These are phyloP conservation scores for Trametes sanguinea DNA, from an alignment of 768 basidiomycete species.

Conservation along the genomic window DNA sequence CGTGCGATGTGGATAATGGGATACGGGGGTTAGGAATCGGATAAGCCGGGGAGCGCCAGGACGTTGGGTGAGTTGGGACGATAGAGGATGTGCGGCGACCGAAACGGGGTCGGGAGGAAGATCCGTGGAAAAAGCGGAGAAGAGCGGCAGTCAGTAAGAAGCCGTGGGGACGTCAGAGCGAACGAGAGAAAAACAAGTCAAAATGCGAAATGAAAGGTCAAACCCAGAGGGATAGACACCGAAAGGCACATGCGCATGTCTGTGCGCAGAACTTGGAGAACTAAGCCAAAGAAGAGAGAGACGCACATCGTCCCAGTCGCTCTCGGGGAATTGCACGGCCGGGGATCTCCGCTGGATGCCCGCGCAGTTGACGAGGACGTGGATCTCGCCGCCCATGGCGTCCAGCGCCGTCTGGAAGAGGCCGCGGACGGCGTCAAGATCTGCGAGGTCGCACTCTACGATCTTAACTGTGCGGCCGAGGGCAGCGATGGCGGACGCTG, in stretches of 20 bases:
- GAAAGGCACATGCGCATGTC: slow-evolving; percentile 7
- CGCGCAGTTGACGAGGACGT: slow-evolving; percentile 72
- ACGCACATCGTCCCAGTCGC: slow-evolving; percentile 73
- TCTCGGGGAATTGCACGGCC: slow-evolving; percentile 63
- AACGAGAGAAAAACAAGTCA: slow-evolving; percentile 9
- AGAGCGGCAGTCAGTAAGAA: slow-evolving; percentile 18
- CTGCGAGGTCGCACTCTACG: slow-evolving; percentile 58
- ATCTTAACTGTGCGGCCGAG: slow-evolving; percentile 41
- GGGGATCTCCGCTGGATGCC: slow-evolving; percentile 62
- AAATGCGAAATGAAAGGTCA: slow-evolving; percentile 14
- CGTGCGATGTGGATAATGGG: slow-evolving; percentile 2
- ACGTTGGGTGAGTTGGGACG: slow-evolving; percentile 24
- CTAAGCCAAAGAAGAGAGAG: slow-evolving; percentile 13
- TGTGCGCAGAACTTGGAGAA: slow-evolving; percentile 5
- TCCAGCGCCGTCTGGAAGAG: slow-evolving; percentile 52
- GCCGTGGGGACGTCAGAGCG: slow-evolving; percentile 1
- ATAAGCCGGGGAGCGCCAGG: slow-evolving; percentile 31
- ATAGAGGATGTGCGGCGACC: slow-evolving; percentile 23
- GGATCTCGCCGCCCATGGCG: slow-evolving; percentile 52
- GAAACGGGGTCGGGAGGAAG: slow-evolving; percentile 15
- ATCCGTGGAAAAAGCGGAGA: slow-evolving; percentile 20
- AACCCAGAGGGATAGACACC: slow-evolving; percentile 5
- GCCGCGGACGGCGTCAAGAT: slow-evolving; percentile 49
- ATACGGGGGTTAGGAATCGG: slow-evolving; percentile 13
- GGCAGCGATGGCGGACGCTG: slow-evolving; percentile 39